Conservation (phyloP, 108 stramenopile species). For the Cylindrotheca closterium region DNA sequence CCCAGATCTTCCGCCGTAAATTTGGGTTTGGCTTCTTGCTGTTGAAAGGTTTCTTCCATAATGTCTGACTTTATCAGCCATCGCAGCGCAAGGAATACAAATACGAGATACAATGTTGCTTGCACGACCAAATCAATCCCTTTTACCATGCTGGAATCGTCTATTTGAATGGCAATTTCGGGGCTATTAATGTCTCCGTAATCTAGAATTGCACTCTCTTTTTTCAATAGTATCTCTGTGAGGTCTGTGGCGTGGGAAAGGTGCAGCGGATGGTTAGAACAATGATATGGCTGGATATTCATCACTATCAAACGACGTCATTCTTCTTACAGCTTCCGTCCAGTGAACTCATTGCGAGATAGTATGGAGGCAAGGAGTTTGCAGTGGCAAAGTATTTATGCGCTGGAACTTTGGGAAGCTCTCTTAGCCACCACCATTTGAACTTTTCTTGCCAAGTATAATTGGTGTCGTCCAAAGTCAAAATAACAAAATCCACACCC, state of each 20-base stretch:
- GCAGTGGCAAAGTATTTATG: background rate
- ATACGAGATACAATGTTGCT: background rate
- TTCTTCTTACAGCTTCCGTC: slow-evolving; percentile 12
- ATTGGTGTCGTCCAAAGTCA: background rate
- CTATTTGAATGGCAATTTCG: slow-evolving; percentile 8
- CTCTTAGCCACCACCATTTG: slow-evolving; percentile 10
- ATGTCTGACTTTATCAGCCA: background rate
- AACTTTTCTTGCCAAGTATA: slow-evolving; percentile 6
- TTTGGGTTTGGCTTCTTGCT: background rate
- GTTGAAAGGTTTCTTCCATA: background rate
- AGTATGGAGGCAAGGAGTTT: background rate
- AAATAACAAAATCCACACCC: slow-evolving; percentile 10
- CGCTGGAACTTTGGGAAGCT: slow-evolving; percentile 11
- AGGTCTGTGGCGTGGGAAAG: background rate
- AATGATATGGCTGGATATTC: background rate
- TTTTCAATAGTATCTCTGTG: background rate
- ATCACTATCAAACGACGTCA: background rate
- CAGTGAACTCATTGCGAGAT: slow-evolving; percentile 2
- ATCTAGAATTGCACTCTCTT: background rate
- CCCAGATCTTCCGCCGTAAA: slow-evolving; percentile 18
- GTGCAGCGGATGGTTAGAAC: background rate
- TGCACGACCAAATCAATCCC: slow-evolving; percentile 2
- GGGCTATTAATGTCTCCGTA: background rate
- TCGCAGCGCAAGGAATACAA: slow-evolving; percentile 1
- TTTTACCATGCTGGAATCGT: background rate